Percentiles rank a stretch among this genome's conserved stretches.
phyloP scores from a whole-genome alignment of 345 rosid genomes.

The Dipteronia sinensis region DNA sequence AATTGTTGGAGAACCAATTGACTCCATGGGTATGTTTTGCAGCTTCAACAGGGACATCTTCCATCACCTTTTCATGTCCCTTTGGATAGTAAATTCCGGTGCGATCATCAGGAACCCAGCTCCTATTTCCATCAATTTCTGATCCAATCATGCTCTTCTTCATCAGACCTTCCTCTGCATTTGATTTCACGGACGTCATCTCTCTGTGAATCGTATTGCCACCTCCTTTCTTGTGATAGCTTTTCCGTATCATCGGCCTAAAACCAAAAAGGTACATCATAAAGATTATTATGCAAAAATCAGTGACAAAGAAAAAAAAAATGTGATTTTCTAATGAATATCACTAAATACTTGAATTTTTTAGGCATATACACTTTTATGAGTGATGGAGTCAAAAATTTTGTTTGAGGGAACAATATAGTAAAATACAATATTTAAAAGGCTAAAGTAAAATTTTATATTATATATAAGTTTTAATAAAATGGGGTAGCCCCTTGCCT shows the following conservation, averaged over 20 bases:
- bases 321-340: too few species aligned
- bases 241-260: constrained; percentile 37
- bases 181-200: constrained; percentile 7
- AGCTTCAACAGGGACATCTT: constrained; percentile 36
- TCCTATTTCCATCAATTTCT: constrained; percentile 16
- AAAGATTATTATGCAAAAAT: neutral
- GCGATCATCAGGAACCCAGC: constrained; percentile 44
- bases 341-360: too few species aligned
- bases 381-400: too few species aligned
- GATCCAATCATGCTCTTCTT: constrained; percentile 8
- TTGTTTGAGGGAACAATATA: too few species aligned
- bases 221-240: constrained; percentile 35
- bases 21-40: constrained; percentile 10
- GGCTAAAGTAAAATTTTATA: too few species aligned
- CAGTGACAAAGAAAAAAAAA: too few species aligned
- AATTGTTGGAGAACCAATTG: too few species aligned
- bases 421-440: too few species aligned
- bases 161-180: constrained; percentile 27
- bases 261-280: neutral
- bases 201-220: neutral
- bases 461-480: too few species aligned
- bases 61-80: constrained; percentile 53
- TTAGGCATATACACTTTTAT: too few species aligned
- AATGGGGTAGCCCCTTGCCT: too few species aligned
- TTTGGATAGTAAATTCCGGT: constrained; percentile 52